Evolutionary conservation across 768 basidiomycete species (phyloP), one percentile per base, ranked within the genome.

Genomic region (Baorangia bicolor): DNA sequence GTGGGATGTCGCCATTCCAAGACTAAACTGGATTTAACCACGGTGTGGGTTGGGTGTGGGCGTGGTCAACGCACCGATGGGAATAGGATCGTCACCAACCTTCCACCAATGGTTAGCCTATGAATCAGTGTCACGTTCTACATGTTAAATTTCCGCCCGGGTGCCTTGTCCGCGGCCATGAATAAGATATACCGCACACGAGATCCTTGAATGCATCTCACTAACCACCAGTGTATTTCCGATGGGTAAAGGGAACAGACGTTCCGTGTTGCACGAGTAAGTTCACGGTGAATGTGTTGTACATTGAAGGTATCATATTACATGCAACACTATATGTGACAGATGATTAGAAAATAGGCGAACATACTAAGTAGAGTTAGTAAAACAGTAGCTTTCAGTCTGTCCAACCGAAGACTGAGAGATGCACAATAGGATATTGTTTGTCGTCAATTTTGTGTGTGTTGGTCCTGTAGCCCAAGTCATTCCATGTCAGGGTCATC

Each of bases 1-100:
- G 58, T 94, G 92, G 92, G 92, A 94, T 69, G 88, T 90, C 27
- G 92, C 92, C 28, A 81, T 86, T 61, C 92, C 92, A 34, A 84
- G 82, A 72, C 74, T 86, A 43, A 82, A 83, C 66, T 82, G 71
- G 65, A 61, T 56, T 56, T 68, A 59, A 55, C 55, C 46, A 37
- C 55, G 53, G n/a, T 46, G 43, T n/a, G n/a, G n/a, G n/a, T n/a
- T n/a, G n/a, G n/a, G n/a, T n/a, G n/a, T 47, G 38, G 48, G 63
- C 66, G 66, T 70, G 70, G 64, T 47, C 53, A 53, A 50, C 53
- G 49, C 55, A 63, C 58, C 52, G 63, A 67, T 61, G 69, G 59
- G 61, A 64, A 63, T 49, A 49, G 53, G 67, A 71, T 66, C 60
- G 62, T 61, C 69, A 60, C 42, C 28, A 39, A 39, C 57, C 56